phyloP scores from a whole-genome alignment of 2,329 filamentous ascomycete species.

The Stagonosporopsis chrysanthemi region DNA sequence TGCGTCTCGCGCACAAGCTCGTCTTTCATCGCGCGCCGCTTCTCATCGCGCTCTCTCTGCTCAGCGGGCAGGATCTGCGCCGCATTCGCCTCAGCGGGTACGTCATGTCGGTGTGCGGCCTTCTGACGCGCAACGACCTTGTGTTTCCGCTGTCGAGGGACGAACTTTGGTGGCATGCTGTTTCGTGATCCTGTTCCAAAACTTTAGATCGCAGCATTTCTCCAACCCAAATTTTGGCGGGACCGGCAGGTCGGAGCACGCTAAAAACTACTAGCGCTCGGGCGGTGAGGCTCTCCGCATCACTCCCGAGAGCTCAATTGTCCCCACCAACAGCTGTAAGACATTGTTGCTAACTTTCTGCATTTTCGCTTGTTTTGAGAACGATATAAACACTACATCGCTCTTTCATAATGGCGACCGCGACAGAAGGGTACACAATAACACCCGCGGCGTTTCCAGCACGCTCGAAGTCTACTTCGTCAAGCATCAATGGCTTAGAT shows the following conservation, averaged over 20 bases:
- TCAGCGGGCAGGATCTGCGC: slow-evolving; percentile 56
- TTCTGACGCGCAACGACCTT: slow-evolving; percentile 70
- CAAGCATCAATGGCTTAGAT: slow-evolving; percentile 69
- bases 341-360: not conserved
- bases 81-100: slow-evolving; percentile 60
- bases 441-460: slow-evolving; percentile 70
- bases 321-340: slow-evolving; percentile 4
- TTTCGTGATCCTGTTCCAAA: slow-evolving; percentile 1
- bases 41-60: slow-evolving; percentile 62
- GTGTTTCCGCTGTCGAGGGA: slow-evolving; percentile 66
- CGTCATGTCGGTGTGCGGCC: slow-evolving; percentile 52
- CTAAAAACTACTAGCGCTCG: not conserved
- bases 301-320: slow-evolving; percentile 14
- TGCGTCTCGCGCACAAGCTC: slow-evolving; percentile 62
- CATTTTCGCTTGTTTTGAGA: not conserved
- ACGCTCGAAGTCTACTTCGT: slow-evolving; percentile 61
- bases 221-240: slow-evolving; percentile 45
- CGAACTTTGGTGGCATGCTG: slow-evolving; percentile 51
- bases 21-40: slow-evolving; percentile 60
- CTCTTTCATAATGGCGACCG: slow-evolving; percentile 14
- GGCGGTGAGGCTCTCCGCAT: slow-evolving; percentile 30
- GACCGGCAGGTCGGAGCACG: slow-evolving; percentile 27
- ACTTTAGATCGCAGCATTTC: slow-evolving; percentile 9
- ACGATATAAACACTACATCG: no score
- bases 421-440: slow-evolving; percentile 30